A percentile compares a stretch with the other conserved stretches of the same genome.
Evolutionary conservation across 2,329 filamentous ascomycete genomes (phyloP).

Genomic region (Aspergillus floridensis): DNA sequence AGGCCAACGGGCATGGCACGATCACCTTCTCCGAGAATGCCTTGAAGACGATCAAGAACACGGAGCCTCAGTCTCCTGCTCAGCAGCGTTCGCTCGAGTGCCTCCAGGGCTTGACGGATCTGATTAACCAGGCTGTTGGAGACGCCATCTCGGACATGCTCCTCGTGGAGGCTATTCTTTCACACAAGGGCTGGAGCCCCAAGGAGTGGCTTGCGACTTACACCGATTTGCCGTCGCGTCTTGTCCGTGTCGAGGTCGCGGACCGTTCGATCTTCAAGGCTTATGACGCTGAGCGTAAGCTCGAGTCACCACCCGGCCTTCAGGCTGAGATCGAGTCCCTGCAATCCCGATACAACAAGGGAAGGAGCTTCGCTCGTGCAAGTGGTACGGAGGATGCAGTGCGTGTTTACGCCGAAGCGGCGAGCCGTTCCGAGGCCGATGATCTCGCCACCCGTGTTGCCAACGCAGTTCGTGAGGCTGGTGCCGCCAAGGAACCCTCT

Average conservation of each 20-base stretch:
- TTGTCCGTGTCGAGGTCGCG: conserved; percentile 87
- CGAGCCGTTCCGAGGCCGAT: conserved; percentile 82
- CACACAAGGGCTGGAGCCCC: conserved; percentile 87
- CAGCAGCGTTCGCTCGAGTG: conserved; percentile 87
- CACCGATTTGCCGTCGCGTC: conserved; percentile 86
- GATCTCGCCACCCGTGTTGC: conserved; percentile 84
- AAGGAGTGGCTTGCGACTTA: conserved; percentile 93
- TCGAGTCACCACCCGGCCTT: conserved; percentile 73
- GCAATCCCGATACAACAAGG: conserved; percentile 87
- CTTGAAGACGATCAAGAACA: conserved; percentile 71
- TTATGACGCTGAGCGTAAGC: conserved; percentile 84
- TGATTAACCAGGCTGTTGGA: conserved; percentile 98
- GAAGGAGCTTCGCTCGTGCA: conserved; percentile 84
- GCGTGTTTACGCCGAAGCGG: conserved; percentile 92
- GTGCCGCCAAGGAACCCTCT: conserved; percentile 29
- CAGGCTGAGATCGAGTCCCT: conserved; percentile 84
- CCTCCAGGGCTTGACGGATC: conserved; percentile 75
- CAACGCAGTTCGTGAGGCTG: conserved; percentile 64
- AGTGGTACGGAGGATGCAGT: conserved; percentile 96
- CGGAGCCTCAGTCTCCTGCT: conserved; percentile 82
- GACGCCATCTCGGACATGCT: conserved; percentile 95
- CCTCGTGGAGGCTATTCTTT: conserved; percentile 91
- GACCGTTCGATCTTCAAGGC: conserved; percentile 89
- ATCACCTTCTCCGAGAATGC: conserved; percentile 89
- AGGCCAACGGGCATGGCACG: conserved; percentile 96